phyloP scores from a whole-genome alignment of 345 rosid genomes.

The Acer campestre region DNA sequence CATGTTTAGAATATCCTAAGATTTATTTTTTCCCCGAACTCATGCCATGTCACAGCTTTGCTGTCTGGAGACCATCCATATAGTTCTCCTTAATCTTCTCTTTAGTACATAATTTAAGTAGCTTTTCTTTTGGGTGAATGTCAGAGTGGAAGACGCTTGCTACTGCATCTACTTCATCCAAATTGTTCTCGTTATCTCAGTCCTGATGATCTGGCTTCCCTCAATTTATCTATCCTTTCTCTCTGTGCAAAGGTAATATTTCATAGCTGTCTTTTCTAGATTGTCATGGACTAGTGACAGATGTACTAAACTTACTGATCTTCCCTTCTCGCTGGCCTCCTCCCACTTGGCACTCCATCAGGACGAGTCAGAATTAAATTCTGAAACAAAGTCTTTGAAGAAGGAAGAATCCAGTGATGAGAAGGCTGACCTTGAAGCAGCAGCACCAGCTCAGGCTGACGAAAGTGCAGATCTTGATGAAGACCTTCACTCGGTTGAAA shows the following conservation, averaged over 20 bases:
- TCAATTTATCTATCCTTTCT: slow-evolving; percentile 64
- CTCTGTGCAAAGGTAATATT: slow-evolving; percentile 61
- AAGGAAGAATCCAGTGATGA: slow-evolving; percentile 37
- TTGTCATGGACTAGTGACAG: slow-evolving; percentile 1
- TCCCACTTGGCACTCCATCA: slow-evolving; percentile 20
- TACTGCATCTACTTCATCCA: slow-evolving; percentile 86
- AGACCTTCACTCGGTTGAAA: slow-evolving; percentile 32
- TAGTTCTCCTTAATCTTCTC: not conserved
- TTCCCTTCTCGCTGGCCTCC: slow-evolving; percentile 1
- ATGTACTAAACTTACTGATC: slow-evolving; percentile 9
- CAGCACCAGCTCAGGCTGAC: slow-evolving; percentile 23
- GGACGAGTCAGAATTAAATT: slow-evolving; percentile 48
- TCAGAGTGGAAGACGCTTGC: slow-evolving; percentile 76
- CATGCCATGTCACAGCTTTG: slow-evolving; percentile 1
- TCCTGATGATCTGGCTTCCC: slow-evolving; percentile 72
- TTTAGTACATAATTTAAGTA: slow-evolving; percentile 17
- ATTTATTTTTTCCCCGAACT: not conserved
- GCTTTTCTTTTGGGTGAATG: slow-evolving; percentile 20
- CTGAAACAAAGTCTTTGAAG: slow-evolving; percentile 35
- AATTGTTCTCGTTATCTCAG: slow-evolving; percentile 70
- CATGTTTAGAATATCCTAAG: slow-evolving; percentile 6
- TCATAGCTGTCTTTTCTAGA: slow-evolving; percentile 17
- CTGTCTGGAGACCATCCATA: not conserved
- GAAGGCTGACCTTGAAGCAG: slow-evolving; percentile 28
- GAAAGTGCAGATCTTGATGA: slow-evolving; percentile 36